Conservation (phyloP, 148 eudicot species). For the Limonium bicolor region DNA sequence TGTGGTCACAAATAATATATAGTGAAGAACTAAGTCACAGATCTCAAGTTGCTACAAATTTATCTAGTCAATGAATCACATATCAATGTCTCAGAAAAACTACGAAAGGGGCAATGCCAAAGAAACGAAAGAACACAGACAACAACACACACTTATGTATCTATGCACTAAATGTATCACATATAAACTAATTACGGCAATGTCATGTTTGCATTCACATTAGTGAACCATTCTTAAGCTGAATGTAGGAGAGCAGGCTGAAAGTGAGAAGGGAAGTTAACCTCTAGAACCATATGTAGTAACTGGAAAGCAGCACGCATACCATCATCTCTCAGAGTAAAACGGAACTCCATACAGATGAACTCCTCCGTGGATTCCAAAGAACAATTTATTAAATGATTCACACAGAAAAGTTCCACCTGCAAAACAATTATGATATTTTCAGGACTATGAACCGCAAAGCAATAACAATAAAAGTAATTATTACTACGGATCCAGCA, state of each 20-base stretch:
- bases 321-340: slow-evolving; percentile 88
- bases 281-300: slow-evolving; percentile 99
- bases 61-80: too few relatives aligned
- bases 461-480: too few relatives aligned
- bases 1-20: slow-evolving; percentile 24
- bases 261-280: slow-evolving; percentile 13
- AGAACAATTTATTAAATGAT: slow-evolving; percentile 95
- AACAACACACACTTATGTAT: too few relatives aligned
- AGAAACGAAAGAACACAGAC: too few relatives aligned
- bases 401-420: slow-evolving; percentile 99
- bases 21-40: background rate
- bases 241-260: background rate
- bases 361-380: slow-evolving; percentile 95
- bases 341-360: slow-evolving; percentile 98
- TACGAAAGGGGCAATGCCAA: background rate
- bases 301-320: slow-evolving; percentile 99
- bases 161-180: too few relatives aligned
- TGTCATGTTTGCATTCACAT: too few relatives aligned
- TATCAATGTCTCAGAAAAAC: background rate
- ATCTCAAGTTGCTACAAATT: too few relatives aligned
- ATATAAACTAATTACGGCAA: too few relatives aligned
- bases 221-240: too few relatives aligned
- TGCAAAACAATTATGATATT: slow-evolving; percentile 26
- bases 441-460: too few relatives aligned
- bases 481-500: too few relatives aligned